phyloP scores from a whole-genome alignment of 768 basidiomycete species.

The Pisolithus tinctorius region DNA sequence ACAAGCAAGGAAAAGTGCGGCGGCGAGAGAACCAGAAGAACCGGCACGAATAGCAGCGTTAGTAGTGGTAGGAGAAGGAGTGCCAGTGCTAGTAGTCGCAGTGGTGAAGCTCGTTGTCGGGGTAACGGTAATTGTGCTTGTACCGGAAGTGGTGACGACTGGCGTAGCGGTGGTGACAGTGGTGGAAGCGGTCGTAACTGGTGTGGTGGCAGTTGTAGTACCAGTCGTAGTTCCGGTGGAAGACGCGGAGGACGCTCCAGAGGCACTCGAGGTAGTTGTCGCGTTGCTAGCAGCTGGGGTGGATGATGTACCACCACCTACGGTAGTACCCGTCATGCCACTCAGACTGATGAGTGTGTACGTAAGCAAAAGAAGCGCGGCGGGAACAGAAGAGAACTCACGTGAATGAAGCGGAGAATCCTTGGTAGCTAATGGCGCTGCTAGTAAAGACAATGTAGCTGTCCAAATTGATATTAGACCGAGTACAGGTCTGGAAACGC shows the following conservation, averaged over 20 bases:
- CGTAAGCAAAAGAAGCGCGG: constrained; percentile 1
- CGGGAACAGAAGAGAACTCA: constrained; percentile 21
- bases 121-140: constrained; percentile 27
- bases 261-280: constrained; percentile 8
- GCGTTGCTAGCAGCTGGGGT: constrained; percentile 5
- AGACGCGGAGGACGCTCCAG: constrained; percentile 8
- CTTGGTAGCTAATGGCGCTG: constrained; percentile 26
- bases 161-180: constrained; percentile 29
- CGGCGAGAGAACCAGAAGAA: constrained; percentile 14
- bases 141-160: constrained; percentile 28
- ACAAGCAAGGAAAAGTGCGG: constrained; percentile 15
- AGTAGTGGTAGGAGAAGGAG: constrained; percentile 11
- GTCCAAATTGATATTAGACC: neutral
- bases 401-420: constrained; percentile 54
- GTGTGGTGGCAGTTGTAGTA: constrained; percentile 9
- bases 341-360: constrained; percentile 34
- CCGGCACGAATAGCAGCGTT: constrained; percentile 18
- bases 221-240: neutral
- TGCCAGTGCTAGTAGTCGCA: neutral
- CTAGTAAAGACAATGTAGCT: constrained; percentile 62
- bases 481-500: neutral
- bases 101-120: constrained; percentile 2
- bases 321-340: constrained; percentile 50
- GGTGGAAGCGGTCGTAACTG: neutral
- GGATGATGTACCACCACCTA: constrained; percentile 18